Base-by-base conservation (phyloP, 2,329 filamentous ascomycete species). In the Clarireedia hainanense region DNA sequence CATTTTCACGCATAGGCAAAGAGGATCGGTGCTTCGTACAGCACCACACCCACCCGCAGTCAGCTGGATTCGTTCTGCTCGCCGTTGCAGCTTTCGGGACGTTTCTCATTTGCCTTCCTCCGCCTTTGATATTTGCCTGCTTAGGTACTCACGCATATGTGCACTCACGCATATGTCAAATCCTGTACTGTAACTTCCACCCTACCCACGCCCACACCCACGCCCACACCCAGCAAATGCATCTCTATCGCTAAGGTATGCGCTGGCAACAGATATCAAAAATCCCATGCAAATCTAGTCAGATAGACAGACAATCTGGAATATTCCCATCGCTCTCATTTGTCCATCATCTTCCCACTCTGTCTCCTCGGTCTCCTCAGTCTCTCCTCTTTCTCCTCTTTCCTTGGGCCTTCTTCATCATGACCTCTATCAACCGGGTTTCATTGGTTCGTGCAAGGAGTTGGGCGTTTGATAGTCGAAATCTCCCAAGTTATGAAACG, bases 381-480 rank as follows among this genome's bases (percentile, higher is more conserved):
- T 30, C 17, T 53, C 34, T 34, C 34, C 15, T 47, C 17, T 45
- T 40, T 52, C 50, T 52, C 50, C 30, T 34, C 42, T 34, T 40
- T 14, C 17, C 39, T n/a, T 3, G 27, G 42, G 43, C 23, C 34
- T 34, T 48, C 24, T 40, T 42, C 12, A 39, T 37, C 23, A 53
- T 20, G 51, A 14, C 42, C 51, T n/a, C 6, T 12, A 24, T 27
- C 30, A 26, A 30, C 12, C 14, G 7, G 6, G 20, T 40, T 40
- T 34, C 27, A 54, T 54, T 54, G 43, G 51, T 49, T 26, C 34
- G 20, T 20, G 6, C 23, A 30, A 37, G 24, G 49, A 40, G 15
- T 27, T 43, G 37, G 27, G 24, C 43, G 51, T 30, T 54, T 54
- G 51, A 54, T 54, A 24, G 36, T 48, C 43, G 30, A 34, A 54